A percentile compares a stretch with the other conserved stretches of the same genome.
Conservation (phyloP, 2,329 filamentous ascomycete species). For the Bretziella fagacearum region DNA sequence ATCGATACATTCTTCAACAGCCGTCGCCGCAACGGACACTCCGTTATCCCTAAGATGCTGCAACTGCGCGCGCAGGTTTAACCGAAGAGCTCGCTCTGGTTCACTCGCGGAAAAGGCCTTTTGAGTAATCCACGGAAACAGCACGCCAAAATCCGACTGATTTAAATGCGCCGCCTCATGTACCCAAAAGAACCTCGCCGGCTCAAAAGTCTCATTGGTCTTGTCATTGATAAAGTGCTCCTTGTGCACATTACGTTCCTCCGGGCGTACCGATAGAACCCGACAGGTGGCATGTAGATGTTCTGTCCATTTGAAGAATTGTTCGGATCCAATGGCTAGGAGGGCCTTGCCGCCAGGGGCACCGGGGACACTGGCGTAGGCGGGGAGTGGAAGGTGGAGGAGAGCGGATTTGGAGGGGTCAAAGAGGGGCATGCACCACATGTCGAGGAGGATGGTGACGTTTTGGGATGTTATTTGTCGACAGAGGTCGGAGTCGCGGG, state of each 20-base stretch:
- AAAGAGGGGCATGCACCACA: conserved; percentile 62
- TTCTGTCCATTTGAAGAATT: conserved; percentile 61
- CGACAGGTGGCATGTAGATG: conserved; percentile 55
- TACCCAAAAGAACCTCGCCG: conserved; percentile 60
- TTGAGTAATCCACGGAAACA: conserved; percentile 57
- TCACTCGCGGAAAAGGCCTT: conserved; percentile 39
- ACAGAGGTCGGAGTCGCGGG: conserved; percentile 35
- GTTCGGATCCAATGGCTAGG: conserved; percentile 56
- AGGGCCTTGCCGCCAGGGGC: conserved; percentile 40
- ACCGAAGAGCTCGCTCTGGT: conserved; percentile 39
- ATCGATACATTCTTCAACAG: conserved; percentile 31
- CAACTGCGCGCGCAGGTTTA: conserved; percentile 41
- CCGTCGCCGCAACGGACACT: conserved; percentile 33
- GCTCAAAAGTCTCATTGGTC: conserved; percentile 21
- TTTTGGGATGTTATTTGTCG: conserved; percentile 51
- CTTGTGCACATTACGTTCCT: conserved; percentile 26
- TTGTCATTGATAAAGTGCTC: conserved; percentile 20
- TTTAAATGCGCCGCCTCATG: conserved; percentile 58
- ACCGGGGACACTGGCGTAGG: conserved; percentile 36
- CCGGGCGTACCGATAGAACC: conserved; percentile 41
- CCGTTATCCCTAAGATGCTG: conserved; percentile 37
- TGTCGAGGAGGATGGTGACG: conserved; percentile 54
- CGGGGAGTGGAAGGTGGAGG: conserved; percentile 55
- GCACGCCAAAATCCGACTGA: conserved; percentile 67
- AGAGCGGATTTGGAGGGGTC: conserved; percentile 45